These are phyloP conservation scores for Fusarium coicis DNA, from an alignment of 2,329 filamentous ascomycete species.

Conservation along the genomic window DNA sequence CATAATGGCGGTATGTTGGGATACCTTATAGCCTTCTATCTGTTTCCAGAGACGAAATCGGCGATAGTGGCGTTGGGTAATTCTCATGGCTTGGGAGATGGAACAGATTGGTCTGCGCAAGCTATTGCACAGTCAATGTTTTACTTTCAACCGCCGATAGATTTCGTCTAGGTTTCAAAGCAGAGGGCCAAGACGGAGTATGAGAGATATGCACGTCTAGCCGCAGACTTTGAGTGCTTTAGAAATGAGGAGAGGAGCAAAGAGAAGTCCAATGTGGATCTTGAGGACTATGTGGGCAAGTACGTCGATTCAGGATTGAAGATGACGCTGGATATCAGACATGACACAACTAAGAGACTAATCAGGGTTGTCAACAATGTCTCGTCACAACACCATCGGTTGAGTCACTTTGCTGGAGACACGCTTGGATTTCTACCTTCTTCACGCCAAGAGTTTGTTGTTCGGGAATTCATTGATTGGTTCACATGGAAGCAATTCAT, in stretches of 20 bases:
- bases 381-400: not conserved
- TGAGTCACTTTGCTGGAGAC: not conserved
- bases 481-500: not conserved
- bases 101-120: not conserved
- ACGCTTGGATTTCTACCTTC: not conserved
- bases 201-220: not conserved
- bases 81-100: not conserved
- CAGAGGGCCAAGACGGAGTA: not conserved
- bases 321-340: not conserved
- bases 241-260: not conserved
- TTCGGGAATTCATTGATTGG: not conserved
- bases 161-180: not conserved
- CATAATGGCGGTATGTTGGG: not conserved
- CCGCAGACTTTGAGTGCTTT: not conserved
- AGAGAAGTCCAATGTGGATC: accelerated
- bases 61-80: not conserved
- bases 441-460: not conserved
- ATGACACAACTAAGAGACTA: not conserved
- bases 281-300: not conserved
- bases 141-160: not conserved
- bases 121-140: not conserved
- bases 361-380: not conserved
- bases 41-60: not conserved
- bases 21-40: not conserved
- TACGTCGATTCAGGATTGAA: not conserved